Evolutionary conservation across 139 green algal species (phyloP), one percentile per base, ranked within the genome.

Genomic region (Chlorella sp.): DNA sequence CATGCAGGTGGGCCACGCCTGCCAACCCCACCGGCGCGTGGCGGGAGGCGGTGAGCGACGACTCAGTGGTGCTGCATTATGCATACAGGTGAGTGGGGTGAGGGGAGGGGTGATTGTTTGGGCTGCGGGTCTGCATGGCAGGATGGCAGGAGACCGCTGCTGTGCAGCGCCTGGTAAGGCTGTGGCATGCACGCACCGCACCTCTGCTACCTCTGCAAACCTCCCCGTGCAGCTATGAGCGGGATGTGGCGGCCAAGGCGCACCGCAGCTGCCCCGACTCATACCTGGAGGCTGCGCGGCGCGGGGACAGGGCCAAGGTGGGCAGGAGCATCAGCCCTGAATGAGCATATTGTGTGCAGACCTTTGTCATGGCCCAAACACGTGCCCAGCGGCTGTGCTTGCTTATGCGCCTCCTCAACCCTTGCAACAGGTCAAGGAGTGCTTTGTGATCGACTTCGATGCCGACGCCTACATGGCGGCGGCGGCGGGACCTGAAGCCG

Each of bases 381-480:
- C n/a, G n/a, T n/a, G n/a, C n/a, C n/a, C n/a, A 23, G 3, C 51
- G 21, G 51, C 51, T 60, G 51, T 21, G 13, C 51, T 21, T 15
- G 3, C 51, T 60, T n/a, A n/a, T n/a, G n/a, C 51, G 18, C 12
- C 51, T 51, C 13, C 51, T 60, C 51, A 4, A 9, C 51, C 13
- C 25, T 7, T 0, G 11, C 15, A 4, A 30, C 83, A 87, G 74
- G 51, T 87, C 47, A 78, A 69, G 41, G 70, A 78, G 44, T 91
- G 88, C 68, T 90, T 91, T 69, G 72, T 91, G 23, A 85, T 91
- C 30, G 72, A 88, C 15, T 64, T 85, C 30, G 88, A 91, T 56
- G 78, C 76, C 12, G 86, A 91, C 36, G 88, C 88, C 17, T 91
- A 82, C 81, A 67, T 91, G 86, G 88, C 86, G 6, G 88, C 88